phyloP scores from a whole-genome alignment of 768 basidiomycete genomes.

The Termitomyces sp. region DNA sequence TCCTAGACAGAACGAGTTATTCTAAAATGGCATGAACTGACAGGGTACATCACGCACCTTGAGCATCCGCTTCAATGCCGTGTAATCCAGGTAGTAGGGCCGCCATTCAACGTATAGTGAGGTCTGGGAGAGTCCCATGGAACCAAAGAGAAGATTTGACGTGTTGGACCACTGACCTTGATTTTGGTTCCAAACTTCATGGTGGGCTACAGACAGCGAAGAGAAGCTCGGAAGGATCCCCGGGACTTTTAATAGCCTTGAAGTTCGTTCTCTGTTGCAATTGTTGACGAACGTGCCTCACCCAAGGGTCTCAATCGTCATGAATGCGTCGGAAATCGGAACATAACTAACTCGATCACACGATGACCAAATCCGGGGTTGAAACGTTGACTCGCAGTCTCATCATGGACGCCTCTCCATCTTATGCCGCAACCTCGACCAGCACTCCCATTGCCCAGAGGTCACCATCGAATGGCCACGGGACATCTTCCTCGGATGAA shows the following conservation, averaged over 20 bases:
- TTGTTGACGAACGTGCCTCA: background rate
- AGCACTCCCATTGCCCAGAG: conserved; percentile 19
- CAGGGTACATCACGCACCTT: conserved; percentile 44
- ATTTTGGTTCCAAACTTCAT: conserved; percentile 88
- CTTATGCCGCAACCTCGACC: conserved; percentile 28
- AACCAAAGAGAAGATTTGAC: background rate
- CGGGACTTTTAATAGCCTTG: background rate
- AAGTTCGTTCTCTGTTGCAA: background rate
- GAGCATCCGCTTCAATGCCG: conserved; percentile 82
- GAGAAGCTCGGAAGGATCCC: background rate
- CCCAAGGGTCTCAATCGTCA: background rate
- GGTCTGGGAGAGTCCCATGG: conserved; percentile 36
- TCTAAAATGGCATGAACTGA: background rate
- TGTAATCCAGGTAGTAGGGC: conserved; percentile 88
- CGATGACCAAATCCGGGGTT: background rate
- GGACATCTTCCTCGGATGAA: conserved; percentile 14
- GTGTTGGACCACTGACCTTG: conserved; percentile 16
- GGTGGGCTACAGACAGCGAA: background rate
- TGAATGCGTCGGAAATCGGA: conserved; percentile 1
- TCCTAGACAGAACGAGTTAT: conserved; percentile 16
- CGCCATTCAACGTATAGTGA: conserved; percentile 90
- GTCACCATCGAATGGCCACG: conserved; percentile 24
- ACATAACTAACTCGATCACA: background rate
- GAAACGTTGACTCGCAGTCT: conserved; percentile 7
- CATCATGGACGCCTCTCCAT: conserved; percentile 20